Evolutionary conservation across 2,329 filamentous ascomycete species (phyloP).

Genomic region (Ophiobolus disseminans): DNA sequence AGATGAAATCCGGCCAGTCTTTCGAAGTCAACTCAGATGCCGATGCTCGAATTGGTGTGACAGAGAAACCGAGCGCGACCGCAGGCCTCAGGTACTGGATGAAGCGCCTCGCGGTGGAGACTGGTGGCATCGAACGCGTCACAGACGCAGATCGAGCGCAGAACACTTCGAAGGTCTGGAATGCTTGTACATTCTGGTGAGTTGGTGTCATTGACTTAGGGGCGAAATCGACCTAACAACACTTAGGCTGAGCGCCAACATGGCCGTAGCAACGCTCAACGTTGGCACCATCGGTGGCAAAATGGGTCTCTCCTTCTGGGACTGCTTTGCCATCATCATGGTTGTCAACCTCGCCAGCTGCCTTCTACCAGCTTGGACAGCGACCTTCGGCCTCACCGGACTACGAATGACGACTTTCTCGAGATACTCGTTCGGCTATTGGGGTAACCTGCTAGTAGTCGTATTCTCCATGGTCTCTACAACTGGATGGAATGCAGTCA

Average conservation of each 20-base stretch:
- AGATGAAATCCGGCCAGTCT: conserved; percentile 22
- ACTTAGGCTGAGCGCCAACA: conserved; percentile 47
- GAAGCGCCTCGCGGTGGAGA: conserved; percentile 27
- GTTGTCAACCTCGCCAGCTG: conserved; percentile 43
- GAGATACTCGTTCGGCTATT: conserved; percentile 50
- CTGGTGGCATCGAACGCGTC: conserved; percentile 29
- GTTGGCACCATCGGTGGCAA: conserved; percentile 42
- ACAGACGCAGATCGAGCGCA: conserved; percentile 28
- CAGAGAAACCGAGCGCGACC: conserved; percentile 4
- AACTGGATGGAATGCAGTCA: conserved; percentile 51
- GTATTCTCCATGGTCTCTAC: conserved; percentile 49
- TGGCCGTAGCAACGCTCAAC: conserved; percentile 47
- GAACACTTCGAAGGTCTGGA: conserved; percentile 32
- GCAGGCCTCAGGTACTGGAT: conserved; percentile 13
- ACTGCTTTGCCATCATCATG: conserved; percentile 48
- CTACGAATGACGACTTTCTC: conserved; percentile 48
- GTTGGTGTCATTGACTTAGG: neutral
- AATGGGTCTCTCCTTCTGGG: conserved; percentile 47
- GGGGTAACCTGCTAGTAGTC: conserved; percentile 48
- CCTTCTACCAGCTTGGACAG: conserved; percentile 36
- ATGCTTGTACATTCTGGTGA: conserved; percentile 36
- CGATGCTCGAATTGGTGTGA: conserved; percentile 6
- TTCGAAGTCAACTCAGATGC: conserved; percentile 9
- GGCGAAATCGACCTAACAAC: neutral
- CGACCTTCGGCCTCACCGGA: conserved; percentile 44